phyloP scores from a whole-genome alignment of 2,329 filamentous ascomycete species.

The Fusarium napiforme region DNA sequence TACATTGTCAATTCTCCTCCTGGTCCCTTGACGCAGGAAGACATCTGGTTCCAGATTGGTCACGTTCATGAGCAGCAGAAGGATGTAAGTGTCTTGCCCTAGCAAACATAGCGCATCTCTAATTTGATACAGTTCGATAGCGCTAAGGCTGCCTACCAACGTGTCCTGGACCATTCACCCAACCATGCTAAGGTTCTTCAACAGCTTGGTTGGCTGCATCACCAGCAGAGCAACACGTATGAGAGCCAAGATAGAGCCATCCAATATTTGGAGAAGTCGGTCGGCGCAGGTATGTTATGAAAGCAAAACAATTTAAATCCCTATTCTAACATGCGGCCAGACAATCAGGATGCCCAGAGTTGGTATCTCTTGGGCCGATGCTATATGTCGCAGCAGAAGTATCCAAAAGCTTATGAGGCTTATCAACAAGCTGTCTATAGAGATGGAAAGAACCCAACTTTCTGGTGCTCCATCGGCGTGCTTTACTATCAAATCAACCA shows the following conservation, averaged over 20 bases:
- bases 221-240: constrained; percentile 93
- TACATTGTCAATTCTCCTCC: constrained; percentile 96
- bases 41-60: constrained; percentile 99
- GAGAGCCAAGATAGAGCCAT: constrained; percentile 95
- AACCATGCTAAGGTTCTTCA: constrained; percentile 98
- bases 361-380: constrained; percentile 98
- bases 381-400: constrained; percentile 99
- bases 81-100: constrained; percentile 78
- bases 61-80: constrained; percentile 99
- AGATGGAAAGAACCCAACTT: constrained; percentile 96
- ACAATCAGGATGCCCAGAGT: constrained; percentile 94
- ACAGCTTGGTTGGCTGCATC: constrained; percentile 96
- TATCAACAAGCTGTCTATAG: constrained; percentile 99
- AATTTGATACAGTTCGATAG: constrained; percentile 79
- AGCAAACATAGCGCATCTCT: constrained; percentile 43
- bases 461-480: constrained; percentile 99
- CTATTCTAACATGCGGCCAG: constrained; percentile 56
- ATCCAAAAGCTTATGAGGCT: constrained; percentile 97
- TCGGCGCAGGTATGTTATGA: constrained; percentile 78
- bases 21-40: constrained; percentile 91
- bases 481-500: constrained; percentile 99
- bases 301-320: not conserved
- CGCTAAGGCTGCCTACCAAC: constrained; percentile 90
- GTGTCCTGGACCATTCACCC: constrained; percentile 92
- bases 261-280: constrained; percentile 96